These are phyloP conservation scores for Suillus sp. DNA, from an alignment of 768 basidiomycete species.

Conservation along the genomic window DNA sequence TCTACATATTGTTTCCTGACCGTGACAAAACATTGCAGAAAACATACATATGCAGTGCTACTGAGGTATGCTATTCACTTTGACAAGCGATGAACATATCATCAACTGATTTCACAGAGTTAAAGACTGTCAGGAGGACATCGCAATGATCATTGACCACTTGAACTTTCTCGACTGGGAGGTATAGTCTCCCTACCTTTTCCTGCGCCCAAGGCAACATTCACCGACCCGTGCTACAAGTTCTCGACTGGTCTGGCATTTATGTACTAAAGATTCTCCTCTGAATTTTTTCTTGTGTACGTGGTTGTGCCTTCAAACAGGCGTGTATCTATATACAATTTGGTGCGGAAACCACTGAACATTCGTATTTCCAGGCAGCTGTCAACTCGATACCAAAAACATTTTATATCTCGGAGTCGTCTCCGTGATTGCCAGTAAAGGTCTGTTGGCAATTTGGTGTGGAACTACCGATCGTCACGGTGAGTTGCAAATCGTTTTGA, in stretches of 20 bases:
- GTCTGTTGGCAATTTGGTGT: too few species aligned
- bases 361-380: too few species aligned
- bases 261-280: too few species aligned
- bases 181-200: constrained; percentile 52
- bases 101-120: constrained; percentile 29
- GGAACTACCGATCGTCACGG: too few species aligned
- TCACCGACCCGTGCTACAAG: constrained; percentile 35
- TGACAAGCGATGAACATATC: neutral
- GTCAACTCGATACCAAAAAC: too few species aligned
- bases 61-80: constrained; percentile 44
- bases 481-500: too few species aligned
- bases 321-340: too few species aligned
- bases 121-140: constrained; percentile 36
- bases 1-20: constrained; percentile 16
- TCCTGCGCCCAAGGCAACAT: constrained; percentile 27
- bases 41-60: constrained; percentile 56
- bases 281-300: too few species aligned
- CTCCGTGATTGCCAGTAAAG: too few species aligned
- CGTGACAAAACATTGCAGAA: constrained; percentile 25
- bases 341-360: too few species aligned
- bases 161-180: constrained; percentile 56
- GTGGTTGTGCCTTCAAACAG: too few species aligned
- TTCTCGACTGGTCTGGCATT: constrained; percentile 24
- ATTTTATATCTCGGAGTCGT: too few species aligned
- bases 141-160: constrained; percentile 47